Evolutionary conservation across 1,139 yeast species (phyloP), one percentile per base, ranked within the genome.

Genomic region (Blastobotrys malaysiensis): DNA sequence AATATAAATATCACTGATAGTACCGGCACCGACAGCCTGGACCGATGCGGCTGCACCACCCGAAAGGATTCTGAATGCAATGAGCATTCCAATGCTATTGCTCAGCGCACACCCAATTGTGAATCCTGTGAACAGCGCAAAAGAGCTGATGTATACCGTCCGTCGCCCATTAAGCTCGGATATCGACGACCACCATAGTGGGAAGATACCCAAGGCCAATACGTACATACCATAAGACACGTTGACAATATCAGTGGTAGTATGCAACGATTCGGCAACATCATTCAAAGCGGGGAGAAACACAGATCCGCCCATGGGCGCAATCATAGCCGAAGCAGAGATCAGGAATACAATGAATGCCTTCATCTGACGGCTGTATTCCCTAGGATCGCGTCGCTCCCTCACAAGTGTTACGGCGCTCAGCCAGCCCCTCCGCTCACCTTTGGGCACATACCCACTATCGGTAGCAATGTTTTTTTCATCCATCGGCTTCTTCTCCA

Each of bases 271-370:
- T 0, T 58, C 56, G 4, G 79, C 78, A 45, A 88, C 78, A 56
- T 83, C 80, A 49, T 80, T 79, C 48, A 88, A 80, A 0, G 95
- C 95, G 0, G 97, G 96, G 52, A 87, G 77, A 68, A 88, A 76
- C 56, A 89, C 86, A 1, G 93, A 84, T 1, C 95, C 85, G n/a
- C 95, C 96, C 91, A 89, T 86, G 9, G 97, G 96, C 0, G 96
- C 96, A 51, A 87, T 78, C 66, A 86, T 74, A 1, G 91, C 88
- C 4, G 93, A 90, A 57, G 80, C 73, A 0, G 95, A 91, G 45
- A 88, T 81, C 26, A 86, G 73, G 36, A 79, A 71, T 1, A 87
- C 86, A 52, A 88, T 76, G n/a, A 76, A 54, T 55, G 70, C 65
- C 64, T 88, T 86, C 56, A 77, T 66, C 1, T 59, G 52, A 1